phyloP scores from a whole-genome alignment of 164 flowering plant genomes.

The Annona squamosa region DNA sequence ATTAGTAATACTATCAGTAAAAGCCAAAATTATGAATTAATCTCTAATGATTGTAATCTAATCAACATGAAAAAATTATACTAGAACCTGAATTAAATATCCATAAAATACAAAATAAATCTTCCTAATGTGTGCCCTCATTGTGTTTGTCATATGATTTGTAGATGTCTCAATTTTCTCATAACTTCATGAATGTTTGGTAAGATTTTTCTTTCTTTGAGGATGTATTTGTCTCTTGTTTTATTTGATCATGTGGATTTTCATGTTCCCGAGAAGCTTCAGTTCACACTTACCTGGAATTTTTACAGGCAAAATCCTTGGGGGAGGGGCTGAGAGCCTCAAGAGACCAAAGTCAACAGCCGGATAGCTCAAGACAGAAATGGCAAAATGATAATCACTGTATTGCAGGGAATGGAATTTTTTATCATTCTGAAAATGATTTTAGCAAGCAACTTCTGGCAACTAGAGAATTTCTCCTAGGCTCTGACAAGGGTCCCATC shows the following conservation, averaged over 20 bases:
- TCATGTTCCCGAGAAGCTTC: slow-evolving; percentile 20
- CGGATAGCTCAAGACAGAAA: slow-evolving; percentile 9
- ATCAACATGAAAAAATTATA: too few relatives aligned
- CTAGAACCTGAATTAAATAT: too few relatives aligned
- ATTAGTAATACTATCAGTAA: too few relatives aligned
- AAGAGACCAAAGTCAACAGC: slow-evolving; percentile 17
- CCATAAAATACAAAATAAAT: too few relatives aligned
- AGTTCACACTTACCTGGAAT: slow-evolving; percentile 8
- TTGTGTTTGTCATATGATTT: too few relatives aligned
- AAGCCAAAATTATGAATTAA: too few relatives aligned
- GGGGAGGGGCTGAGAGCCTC: slow-evolving; percentile 8
- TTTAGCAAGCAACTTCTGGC: slow-evolving; percentile 12
- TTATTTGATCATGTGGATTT: not conserved
- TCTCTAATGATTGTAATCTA: too few relatives aligned
- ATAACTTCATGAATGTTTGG: slow-evolving; percentile 36
- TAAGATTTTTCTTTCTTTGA: not conserved
- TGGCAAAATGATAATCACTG: slow-evolving; percentile 23
- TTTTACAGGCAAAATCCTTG: slow-evolving; percentile 6
- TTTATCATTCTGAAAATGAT: slow-evolving; percentile 10
- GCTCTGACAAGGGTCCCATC: slow-evolving; percentile 15
- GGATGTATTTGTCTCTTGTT: not conserved
- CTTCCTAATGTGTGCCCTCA: too few relatives aligned
- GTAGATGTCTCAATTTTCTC: too few relatives aligned
- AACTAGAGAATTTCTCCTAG: slow-evolving; percentile 17
- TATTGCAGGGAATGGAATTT: slow-evolving; percentile 10